Evolutionary conservation across 306 rosid genomes (phyloP).

Genomic region (Amphicarpaea edgeworthii): DNA sequence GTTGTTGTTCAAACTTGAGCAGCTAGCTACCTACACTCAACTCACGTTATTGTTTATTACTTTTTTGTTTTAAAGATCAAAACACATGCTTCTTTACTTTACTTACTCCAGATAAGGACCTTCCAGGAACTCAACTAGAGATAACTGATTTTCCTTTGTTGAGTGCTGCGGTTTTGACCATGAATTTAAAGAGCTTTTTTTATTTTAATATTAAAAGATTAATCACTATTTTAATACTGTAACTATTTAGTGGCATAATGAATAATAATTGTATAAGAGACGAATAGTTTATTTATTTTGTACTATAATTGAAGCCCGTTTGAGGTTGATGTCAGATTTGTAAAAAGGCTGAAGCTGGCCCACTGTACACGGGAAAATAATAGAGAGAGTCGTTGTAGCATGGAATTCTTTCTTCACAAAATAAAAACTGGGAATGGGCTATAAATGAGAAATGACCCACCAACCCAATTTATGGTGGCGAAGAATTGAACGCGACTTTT

Average conservation of each 20-base stretch:
- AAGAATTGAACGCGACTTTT: not conserved
- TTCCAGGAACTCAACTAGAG: not conserved
- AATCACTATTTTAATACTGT: no score
- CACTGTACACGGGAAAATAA: not conserved
- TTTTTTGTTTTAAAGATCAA: not conserved
- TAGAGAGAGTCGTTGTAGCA: not conserved
- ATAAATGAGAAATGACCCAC: not conserved
- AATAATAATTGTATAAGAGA: not conserved
- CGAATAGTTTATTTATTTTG: no score
- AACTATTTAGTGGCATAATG: no score
- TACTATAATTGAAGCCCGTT: not conserved
- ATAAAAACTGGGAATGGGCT: not conserved
- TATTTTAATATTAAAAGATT: not conserved
- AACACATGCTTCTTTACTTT: not conserved
- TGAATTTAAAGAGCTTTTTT: not conserved
- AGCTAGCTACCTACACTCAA: not conserved
- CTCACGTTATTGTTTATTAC: not conserved
- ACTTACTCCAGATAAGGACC: not conserved
- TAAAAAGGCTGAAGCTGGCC: not conserved
- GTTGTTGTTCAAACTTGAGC: not conserved
- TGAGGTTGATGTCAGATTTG: not conserved
- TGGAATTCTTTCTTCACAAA: not conserved
- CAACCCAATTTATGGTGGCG: not conserved
- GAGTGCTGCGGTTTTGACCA: no score
- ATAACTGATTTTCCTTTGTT: no score